Conservation (phyloP, 305 asterid species). For the Rubia balearica region DNA sequence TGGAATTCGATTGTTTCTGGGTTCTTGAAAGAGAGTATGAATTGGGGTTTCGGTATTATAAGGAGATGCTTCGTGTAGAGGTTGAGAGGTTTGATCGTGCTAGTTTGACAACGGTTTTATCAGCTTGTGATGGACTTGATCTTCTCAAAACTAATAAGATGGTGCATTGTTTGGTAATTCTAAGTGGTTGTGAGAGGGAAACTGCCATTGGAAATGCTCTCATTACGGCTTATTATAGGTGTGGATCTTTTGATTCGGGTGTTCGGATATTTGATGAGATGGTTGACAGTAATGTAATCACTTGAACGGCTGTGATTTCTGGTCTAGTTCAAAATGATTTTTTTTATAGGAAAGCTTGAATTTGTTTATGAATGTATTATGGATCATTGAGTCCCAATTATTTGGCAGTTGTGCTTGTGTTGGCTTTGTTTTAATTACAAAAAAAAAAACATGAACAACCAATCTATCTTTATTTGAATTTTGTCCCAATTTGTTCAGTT, state of each 20-base stretch:
- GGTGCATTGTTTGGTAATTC: constrained; percentile 57
- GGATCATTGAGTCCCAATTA: constrained; percentile 40
- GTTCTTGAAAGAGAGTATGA: constrained; percentile 38
- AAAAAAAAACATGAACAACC: neutral
- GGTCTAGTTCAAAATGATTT: constrained; percentile 53
- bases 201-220: constrained; percentile 63
- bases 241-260: constrained; percentile 44
- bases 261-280: constrained; percentile 54
- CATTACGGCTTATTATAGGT: constrained; percentile 53
- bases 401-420: neutral
- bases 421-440: neutral
- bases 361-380: constrained; percentile 51
- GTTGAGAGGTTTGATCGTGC: constrained; percentile 48
- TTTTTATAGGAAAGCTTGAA: constrained; percentile 52
- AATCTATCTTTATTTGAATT: neutral
- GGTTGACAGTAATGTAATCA: constrained; percentile 60
- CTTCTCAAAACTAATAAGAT: constrained; percentile 31
- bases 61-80: constrained; percentile 31
- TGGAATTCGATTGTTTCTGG: constrained; percentile 88
- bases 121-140: constrained; percentile 45
- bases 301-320: constrained; percentile 82
- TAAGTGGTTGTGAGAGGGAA: constrained; percentile 51
- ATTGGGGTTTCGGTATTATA: constrained; percentile 48
- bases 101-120: constrained; percentile 53
- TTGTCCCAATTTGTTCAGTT: neutral